Percentiles rank a stretch among this genome's conserved stretches.
Conservation (phyloP, 768 basidiomycete species). For the Trametes cinnabarina region DNA sequence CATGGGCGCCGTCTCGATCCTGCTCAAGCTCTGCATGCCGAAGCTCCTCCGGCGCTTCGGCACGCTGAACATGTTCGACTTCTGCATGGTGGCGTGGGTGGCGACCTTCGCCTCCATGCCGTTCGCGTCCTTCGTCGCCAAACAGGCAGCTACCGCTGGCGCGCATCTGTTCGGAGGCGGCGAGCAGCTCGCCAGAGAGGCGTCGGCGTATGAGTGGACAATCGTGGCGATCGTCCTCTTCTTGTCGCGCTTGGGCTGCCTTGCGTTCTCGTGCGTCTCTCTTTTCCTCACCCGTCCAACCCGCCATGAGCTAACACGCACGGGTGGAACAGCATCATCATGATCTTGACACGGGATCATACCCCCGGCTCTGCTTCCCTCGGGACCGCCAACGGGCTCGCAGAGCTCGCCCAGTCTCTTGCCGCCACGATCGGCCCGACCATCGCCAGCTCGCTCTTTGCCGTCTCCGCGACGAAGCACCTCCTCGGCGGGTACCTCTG, state of each 20-base stretch:
- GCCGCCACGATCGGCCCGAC: constrained; percentile 29
- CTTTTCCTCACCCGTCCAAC: no score
- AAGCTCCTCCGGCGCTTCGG: constrained; percentile 49
- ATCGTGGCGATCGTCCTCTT: constrained; percentile 47
- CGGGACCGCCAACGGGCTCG: constrained; percentile 33
- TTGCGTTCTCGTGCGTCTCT: constrained; percentile 53
- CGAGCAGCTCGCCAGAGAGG: constrained; percentile 4
- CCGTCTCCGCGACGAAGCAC: constrained; percentile 23
- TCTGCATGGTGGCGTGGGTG: constrained; percentile 55
- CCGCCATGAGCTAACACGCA: no score
- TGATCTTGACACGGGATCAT: constrained; percentile 33
- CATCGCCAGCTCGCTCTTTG: constrained; percentile 30
- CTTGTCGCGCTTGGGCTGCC: constrained; percentile 43
- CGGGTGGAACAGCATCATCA: constrained; percentile 20
- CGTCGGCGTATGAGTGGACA: constrained; percentile 44
- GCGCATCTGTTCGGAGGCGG: constrained; percentile 7
- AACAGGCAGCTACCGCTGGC: constrained; percentile 30
- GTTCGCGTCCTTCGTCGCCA: constrained; percentile 48
- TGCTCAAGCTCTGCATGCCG: constrained; percentile 55
- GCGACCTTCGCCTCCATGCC: constrained; percentile 49
- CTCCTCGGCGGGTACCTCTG: constrained; percentile 27
- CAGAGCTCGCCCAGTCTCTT: constrained; percentile 32
- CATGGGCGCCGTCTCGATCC: constrained; percentile 49
- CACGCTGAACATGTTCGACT: constrained; percentile 46
- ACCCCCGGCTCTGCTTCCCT: constrained; percentile 29